A percentile compares a stretch with the other conserved stretches of the same genome.
Evolutionary conservation across 352 stramenopile genomes (phyloP).

Genomic region (Thalassiosira delicatula): DNA sequence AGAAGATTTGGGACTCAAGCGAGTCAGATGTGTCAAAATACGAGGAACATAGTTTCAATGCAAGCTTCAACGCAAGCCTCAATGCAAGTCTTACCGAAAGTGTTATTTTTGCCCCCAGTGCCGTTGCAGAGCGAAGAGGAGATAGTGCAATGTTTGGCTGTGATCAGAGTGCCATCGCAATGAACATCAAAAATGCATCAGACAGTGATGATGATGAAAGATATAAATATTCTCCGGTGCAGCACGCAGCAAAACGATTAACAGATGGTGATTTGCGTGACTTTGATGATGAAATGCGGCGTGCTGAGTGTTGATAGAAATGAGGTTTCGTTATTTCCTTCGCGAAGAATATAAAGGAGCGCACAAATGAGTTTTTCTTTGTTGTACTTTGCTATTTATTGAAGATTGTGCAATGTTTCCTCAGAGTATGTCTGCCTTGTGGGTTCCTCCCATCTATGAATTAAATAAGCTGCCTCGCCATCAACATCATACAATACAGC

Average conservation of each 20-base stretch:
- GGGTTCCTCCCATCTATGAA: too few species aligned
- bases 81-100: too few species aligned
- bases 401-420: background rate
- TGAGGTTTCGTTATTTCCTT: too few species aligned
- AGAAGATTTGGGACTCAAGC: conserved; percentile 19
- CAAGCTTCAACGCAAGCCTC: too few species aligned
- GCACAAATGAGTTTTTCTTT: too few species aligned
- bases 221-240: conserved; percentile 5
- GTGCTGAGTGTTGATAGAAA: conserved; percentile 6
- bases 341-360: too few species aligned
- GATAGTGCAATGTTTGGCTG: conserved; percentile 1
- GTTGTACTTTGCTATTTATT: background rate
- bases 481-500: too few species aligned
- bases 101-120: conserved; percentile 25
- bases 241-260: background rate
- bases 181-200: conserved; percentile 16
- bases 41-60: conserved; percentile 22
- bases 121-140: background rate
- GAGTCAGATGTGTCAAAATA: conserved; percentile 11
- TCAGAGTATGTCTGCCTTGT: background rate
- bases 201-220: conserved; percentile 16
- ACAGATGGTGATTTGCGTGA: conserved; percentile 1
- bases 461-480: too few species aligned
- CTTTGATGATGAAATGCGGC: conserved; percentile 16
- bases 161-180: conserved; percentile 12